phyloP scores from a whole-genome alignment of 257 asterid species.

The Petunia secreta region DNA sequence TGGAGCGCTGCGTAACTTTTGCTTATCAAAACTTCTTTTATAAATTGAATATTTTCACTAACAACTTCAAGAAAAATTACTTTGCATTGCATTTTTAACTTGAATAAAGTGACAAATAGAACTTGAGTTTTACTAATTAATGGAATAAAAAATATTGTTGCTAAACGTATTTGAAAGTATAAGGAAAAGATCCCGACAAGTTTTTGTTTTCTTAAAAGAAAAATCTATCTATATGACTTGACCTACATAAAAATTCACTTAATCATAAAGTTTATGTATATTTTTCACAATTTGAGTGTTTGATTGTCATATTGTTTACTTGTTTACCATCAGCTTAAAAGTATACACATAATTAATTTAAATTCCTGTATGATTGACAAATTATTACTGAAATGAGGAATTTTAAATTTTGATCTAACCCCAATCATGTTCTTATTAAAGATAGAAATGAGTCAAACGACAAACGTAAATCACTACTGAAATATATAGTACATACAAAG shows the following conservation, averaged over 20 bases:
- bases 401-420: background rate
- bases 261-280: background rate
- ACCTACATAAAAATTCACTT: background rate
- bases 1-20: background rate
- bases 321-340: background rate
- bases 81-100: background rate
- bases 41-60: background rate
- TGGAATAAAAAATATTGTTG: background rate
- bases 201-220: background rate
- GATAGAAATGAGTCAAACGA: no score
- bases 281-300: no score
- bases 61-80: background rate
- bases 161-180: background rate
- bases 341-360: background rate
- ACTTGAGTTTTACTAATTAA: background rate
- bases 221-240: background rate
- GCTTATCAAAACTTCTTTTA: background rate
- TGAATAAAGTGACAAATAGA: background rate
- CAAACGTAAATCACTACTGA: no score
- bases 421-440: no score
- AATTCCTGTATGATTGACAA: background rate
- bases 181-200: background rate
- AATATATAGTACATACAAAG: no score
- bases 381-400: background rate
- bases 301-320: background rate